Evolutionary conservation across 495 filamentous ascomycete genomes (phyloP).

Genomic region (Neurospora sp.): DNA sequence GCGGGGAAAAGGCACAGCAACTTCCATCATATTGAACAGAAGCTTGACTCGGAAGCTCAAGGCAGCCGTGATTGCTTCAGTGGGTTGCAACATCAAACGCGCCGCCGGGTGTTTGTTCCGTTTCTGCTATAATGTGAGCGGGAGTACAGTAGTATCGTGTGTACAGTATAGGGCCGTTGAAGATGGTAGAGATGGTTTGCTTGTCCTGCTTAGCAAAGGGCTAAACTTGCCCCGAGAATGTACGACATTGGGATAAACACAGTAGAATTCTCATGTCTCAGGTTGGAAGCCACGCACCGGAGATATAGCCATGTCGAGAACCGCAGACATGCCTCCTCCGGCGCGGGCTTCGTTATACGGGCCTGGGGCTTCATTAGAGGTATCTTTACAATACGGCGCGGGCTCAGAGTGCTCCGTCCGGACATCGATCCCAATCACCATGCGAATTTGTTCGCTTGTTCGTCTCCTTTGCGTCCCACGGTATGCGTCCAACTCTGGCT

Average conservation of each 20-base stretch:
- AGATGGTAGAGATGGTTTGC: background rate
- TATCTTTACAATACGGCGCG: background rate
- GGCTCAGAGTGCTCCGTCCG: background rate
- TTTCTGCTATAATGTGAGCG: background rate
- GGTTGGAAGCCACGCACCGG: background rate
- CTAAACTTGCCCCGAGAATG: background rate
- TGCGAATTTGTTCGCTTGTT: background rate
- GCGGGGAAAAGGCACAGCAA: background rate
- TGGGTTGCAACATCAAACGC: background rate
- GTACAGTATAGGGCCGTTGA: background rate
- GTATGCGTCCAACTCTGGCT: background rate
- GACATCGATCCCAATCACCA: background rate
- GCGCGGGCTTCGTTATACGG: background rate
- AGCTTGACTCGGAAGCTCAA: background rate
- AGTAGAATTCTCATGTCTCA: background rate
- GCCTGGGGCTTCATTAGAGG: background rate
- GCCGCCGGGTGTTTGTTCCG: background rate
- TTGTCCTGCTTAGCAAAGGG: background rate
- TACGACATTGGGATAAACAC: background rate
- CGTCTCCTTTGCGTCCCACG: background rate
- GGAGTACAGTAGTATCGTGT: background rate
- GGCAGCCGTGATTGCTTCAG: background rate
- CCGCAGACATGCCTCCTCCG: background rate
- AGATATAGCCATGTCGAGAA: background rate
- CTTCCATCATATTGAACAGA: background rate